Conservation (phyloP, 2,329 filamentous ascomycete species). For the Sporothrix pallida region DNA sequence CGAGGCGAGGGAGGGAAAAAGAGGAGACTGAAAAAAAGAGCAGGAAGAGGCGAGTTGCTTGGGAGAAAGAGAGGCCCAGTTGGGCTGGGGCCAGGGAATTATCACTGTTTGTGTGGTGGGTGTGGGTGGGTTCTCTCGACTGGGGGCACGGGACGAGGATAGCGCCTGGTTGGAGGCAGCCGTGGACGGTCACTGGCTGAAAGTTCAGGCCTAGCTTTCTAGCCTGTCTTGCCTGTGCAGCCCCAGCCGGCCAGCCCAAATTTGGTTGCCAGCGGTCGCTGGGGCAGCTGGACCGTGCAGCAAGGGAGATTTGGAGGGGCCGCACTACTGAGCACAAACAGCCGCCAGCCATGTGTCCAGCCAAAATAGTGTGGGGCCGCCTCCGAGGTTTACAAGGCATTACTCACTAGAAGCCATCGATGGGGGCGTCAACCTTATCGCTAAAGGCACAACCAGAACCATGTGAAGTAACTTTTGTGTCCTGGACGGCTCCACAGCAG, state of each 20-base stretch:
- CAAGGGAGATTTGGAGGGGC: background rate
- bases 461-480: background rate
- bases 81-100: constrained; percentile 16
- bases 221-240: background rate
- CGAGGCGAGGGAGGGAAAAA: background rate
- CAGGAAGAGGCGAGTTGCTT: constrained; percentile 23
- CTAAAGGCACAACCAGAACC: background rate
- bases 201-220: background rate
- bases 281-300: constrained; percentile 18
- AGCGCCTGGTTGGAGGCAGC: constrained; percentile 15
- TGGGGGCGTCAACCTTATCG: background rate
- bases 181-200: constrained; percentile 20
- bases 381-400: constrained; percentile 19
- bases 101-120: constrained; percentile 18
- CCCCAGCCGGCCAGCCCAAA: background rate
- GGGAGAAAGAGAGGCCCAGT: background rate
- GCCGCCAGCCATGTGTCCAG: constrained; percentile 11
- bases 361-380: constrained; percentile 1
- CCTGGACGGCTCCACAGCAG: constrained; percentile 6
- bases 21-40: constrained; percentile 24
- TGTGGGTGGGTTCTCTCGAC: constrained; percentile 6
- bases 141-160: constrained; percentile 21
- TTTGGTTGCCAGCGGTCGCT: background rate
- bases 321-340: background rate
- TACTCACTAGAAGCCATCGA: background rate